Evolutionary conservation across 2,329 filamentous ascomycete species (phyloP).

Genomic region (Paraphoma sp.): DNA sequence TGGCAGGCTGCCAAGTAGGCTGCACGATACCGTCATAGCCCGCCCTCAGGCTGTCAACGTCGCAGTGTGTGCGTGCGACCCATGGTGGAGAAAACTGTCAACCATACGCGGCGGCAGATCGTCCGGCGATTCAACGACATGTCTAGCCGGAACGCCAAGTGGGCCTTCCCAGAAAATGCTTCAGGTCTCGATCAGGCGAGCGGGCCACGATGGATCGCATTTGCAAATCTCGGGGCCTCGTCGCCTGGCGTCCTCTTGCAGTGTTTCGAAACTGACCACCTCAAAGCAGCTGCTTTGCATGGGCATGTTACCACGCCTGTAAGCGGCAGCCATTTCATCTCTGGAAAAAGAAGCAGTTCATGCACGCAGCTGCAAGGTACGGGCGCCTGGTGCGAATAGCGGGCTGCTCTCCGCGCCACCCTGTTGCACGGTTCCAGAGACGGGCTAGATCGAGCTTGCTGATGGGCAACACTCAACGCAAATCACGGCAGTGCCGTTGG

Average conservation of each 20-base stretch:
- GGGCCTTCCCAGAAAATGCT: slow-evolving; percentile 6
- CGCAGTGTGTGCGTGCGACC: neutral
- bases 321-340: slow-evolving; percentile 3
- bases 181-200: slow-evolving; percentile 17
- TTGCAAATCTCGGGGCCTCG: neutral
- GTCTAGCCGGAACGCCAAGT: slow-evolving; percentile 3
- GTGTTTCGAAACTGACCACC: slow-evolving; percentile 17
- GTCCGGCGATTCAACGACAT: slow-evolving; percentile 4
- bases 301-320: neutral
- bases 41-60: neutral
- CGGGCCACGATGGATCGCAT: slow-evolving; percentile 5
- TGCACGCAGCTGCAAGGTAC: slow-evolving; percentile 18
- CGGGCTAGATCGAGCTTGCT: slow-evolving; percentile 8
- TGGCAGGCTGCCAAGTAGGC: neutral
- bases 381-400: slow-evolving; percentile 5
- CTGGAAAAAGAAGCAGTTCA: slow-evolving; percentile 9
- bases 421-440: neutral
- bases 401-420: slow-evolving; percentile 11
- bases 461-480: slow-evolving; percentile 7
- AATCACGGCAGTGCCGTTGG: slow-evolving; percentile 8
- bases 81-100: neutral
- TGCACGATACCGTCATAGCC: neutral
- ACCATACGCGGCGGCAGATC: slow-evolving; percentile 18
- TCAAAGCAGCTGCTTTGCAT: slow-evolving; percentile 4
- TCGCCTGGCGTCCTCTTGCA: slow-evolving; percentile 8